Conservation (phyloP, 805 yeast species). For the baker's yeast (Saccharomyces cerevisiae) region DNA sequence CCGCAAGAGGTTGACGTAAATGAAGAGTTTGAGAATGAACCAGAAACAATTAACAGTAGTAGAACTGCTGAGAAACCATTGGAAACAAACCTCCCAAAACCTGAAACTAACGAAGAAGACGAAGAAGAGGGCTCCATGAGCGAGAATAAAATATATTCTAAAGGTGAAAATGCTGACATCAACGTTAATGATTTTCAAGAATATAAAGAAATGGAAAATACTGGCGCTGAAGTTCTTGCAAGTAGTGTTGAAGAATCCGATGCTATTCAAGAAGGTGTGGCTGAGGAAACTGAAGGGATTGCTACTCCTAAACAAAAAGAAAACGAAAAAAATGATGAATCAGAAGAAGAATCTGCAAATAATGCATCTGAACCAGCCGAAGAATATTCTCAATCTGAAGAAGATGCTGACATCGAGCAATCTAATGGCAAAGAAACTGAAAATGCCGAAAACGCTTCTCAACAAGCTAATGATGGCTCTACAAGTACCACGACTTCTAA, state of each 20-base stretch:
- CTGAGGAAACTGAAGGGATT: background rate
- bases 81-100: background rate
- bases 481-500: conserved; percentile 2
- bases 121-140: background rate
- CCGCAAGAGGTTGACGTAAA: background rate
- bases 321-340: background rate
- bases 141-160: background rate
- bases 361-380: background rate
- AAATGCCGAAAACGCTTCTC: background rate
- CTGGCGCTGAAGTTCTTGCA: conserved; percentile 3
- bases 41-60: background rate
- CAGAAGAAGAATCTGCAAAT: background rate
- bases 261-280: conserved; percentile 4
- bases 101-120: background rate
- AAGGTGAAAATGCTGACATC: background rate
- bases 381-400: conserved; percentile 24
- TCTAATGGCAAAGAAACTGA: conserved; percentile 41
- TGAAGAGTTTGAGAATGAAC: background rate
- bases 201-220: conserved; percentile 5
- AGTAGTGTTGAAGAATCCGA: conserved; percentile 3
- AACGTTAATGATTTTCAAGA: conserved; percentile 1
- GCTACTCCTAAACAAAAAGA: conserved; percentile 1
- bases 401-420: conserved; percentile 27
- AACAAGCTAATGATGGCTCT: background rate
- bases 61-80: background rate